Conservation (phyloP, 805 yeast species). For the Hermanozyma aechmeae region DNA sequence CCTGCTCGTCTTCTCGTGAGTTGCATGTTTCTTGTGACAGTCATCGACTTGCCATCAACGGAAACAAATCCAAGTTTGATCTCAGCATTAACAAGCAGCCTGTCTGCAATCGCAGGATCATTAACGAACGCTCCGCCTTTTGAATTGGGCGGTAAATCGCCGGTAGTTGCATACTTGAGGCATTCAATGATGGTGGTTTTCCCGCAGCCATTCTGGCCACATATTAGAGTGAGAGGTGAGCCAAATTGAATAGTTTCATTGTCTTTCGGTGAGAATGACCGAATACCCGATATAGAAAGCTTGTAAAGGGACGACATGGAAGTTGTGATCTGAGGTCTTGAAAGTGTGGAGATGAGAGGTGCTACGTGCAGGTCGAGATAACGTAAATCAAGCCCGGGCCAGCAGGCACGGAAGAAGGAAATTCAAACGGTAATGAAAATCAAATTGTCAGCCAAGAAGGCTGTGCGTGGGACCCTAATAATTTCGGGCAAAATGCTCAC, state of each 20-base stretch:
- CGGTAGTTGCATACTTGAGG: conserved; percentile 87
- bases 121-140: conserved; percentile 95
- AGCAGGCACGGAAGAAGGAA: no score
- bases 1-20: conserved; percentile 45
- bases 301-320: conserved; percentile 34
- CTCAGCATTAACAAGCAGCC: conserved; percentile 77
- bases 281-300: conserved; percentile 64
- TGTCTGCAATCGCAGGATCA: conserved; percentile 77
- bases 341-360: not conserved
- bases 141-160: conserved; percentile 90
- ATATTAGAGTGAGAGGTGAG: conserved; percentile 83
- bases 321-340: not conserved
- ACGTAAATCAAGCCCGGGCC: no score
- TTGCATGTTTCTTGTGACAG: conserved; percentile 79
- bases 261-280: conserved; percentile 83
- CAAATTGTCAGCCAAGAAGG: no score
- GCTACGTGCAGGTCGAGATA: no score
- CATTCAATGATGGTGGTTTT: conserved; percentile 96
- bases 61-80: conserved; percentile 79
- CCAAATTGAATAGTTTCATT: conserved; percentile 85
- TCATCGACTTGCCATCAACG: conserved; percentile 68
- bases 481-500: no score
- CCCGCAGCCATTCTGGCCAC: conserved; percentile 95
- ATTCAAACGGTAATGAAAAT: no score
- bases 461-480: no score